These are phyloP conservation scores for Nicotiana attenuata DNA, from an alignment of 257 asterid species.

Conservation along the genomic window DNA sequence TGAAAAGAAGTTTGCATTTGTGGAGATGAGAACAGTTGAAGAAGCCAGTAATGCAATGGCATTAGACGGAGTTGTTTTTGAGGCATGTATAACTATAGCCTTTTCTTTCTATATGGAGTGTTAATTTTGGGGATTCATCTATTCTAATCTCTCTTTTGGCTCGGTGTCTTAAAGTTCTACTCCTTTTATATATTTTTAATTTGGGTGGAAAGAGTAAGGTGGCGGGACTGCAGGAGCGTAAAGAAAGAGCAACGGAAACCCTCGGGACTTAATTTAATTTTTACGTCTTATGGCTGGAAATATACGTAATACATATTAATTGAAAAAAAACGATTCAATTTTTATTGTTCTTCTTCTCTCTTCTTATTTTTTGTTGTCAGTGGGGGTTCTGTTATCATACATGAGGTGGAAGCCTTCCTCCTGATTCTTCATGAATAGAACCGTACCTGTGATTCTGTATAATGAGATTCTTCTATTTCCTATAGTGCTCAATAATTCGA, in stretches of 20 bases:
- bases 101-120: background rate
- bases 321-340: background rate
- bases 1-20: conserved; percentile 80
- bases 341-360: background rate
- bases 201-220: background rate
- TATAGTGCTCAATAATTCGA: background rate
- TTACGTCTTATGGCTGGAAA: background rate
- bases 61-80: conserved; percentile 66
- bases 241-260: background rate
- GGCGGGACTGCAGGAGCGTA: background rate
- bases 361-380: background rate
- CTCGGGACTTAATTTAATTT: background rate
- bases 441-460: background rate
- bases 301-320: background rate
- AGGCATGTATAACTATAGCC: conserved; percentile 30
- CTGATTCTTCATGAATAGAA: background rate
- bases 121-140: background rate
- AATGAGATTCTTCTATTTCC: background rate
- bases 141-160: background rate
- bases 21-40: conserved; percentile 77
- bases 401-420: background rate
- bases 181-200: background rate
- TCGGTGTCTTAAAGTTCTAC: background rate
- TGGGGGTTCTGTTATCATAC: background rate
- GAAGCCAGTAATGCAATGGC: conserved; percentile 84